These are phyloP conservation scores for Mycena metata DNA, from an alignment of 768 basidiomycete genomes.

Conservation along the genomic window DNA sequence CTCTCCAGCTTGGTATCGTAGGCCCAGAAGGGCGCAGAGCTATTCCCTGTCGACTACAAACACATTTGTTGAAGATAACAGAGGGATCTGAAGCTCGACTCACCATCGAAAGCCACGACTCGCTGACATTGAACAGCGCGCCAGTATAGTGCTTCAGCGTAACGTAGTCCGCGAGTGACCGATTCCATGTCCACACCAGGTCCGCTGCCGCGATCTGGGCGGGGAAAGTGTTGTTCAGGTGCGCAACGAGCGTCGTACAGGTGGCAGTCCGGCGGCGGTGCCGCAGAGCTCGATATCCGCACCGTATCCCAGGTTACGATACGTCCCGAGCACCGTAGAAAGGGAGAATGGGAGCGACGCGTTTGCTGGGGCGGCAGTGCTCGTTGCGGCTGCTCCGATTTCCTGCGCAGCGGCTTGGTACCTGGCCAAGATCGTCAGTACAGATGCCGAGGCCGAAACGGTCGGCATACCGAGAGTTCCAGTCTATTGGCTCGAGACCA, in stretches of 20 bases:
- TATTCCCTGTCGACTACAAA: slow-evolving; percentile 1
- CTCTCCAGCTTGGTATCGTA: neutral
- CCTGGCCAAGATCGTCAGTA: neutral
- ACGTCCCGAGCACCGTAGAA: neutral
- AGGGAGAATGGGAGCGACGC: neutral
- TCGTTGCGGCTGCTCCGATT: no score
- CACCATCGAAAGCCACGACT: slow-evolving; percentile 9
- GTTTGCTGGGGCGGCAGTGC: neutral
- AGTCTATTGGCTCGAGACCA: slow-evolving; percentile 8
- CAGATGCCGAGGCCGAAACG: neutral
- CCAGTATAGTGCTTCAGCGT: slow-evolving; percentile 4
- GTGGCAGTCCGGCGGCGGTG: neutral
- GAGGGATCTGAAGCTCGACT: neutral
- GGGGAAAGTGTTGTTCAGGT: neutral
- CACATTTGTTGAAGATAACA: no score
- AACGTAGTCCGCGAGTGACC: neutral
- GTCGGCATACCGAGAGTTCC: slow-evolving; percentile 3
- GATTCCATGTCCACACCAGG: slow-evolving; percentile 4
- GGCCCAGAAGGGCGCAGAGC: slow-evolving; percentile 11
- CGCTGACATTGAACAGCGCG: slow-evolving; percentile 5
- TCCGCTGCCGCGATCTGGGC: neutral
- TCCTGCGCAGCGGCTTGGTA: neutral
- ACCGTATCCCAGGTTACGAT: slow-evolving; percentile 12
- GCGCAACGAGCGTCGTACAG: neutral
- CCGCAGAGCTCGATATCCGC: slow-evolving; percentile 10